Conservation (phyloP, 331 rosid genomes). For the Quercus phellos region DNA sequence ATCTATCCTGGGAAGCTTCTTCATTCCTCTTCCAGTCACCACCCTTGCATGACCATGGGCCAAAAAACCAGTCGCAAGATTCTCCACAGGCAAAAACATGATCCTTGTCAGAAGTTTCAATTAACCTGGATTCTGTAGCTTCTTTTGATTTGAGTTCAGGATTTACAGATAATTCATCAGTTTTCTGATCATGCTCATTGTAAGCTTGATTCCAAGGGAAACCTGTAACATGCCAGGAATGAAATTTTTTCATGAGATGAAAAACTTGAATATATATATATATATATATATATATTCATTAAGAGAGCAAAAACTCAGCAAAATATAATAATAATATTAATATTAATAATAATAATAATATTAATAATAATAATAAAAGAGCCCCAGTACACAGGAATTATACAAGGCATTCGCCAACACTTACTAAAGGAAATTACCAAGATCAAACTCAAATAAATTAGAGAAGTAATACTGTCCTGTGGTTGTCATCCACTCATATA, state of each 20-base stretch:
- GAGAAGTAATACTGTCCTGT: too few species aligned
- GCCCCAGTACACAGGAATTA: too few species aligned
- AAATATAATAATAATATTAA: too few species aligned
- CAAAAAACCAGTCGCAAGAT: constrained; percentile 70
- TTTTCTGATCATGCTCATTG: constrained; percentile 38
- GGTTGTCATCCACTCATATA: too few species aligned
- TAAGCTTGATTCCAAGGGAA: constrained; percentile 41
- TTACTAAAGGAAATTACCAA: too few species aligned
- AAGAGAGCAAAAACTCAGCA: too few species aligned
- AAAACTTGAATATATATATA: neutral
- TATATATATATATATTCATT: too few species aligned
- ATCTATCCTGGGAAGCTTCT: constrained; percentile 65
- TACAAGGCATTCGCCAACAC: too few species aligned
- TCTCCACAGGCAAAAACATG: constrained; percentile 35
- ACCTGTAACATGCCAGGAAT: constrained; percentile 41
- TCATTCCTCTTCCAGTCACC: constrained; percentile 98
- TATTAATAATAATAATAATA: too few species aligned
- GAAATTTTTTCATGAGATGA: constrained; percentile 15
- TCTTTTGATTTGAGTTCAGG: constrained; percentile 34
- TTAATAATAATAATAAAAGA: too few species aligned
- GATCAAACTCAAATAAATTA: too few species aligned
- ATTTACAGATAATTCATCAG: constrained; percentile 37
- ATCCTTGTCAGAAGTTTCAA: constrained; percentile 51
- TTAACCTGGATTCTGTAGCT: constrained; percentile 34
- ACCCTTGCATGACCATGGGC: constrained; percentile 94